Conservation (phyloP, 306 rosid species). For the Vigna hirtella region DNA sequence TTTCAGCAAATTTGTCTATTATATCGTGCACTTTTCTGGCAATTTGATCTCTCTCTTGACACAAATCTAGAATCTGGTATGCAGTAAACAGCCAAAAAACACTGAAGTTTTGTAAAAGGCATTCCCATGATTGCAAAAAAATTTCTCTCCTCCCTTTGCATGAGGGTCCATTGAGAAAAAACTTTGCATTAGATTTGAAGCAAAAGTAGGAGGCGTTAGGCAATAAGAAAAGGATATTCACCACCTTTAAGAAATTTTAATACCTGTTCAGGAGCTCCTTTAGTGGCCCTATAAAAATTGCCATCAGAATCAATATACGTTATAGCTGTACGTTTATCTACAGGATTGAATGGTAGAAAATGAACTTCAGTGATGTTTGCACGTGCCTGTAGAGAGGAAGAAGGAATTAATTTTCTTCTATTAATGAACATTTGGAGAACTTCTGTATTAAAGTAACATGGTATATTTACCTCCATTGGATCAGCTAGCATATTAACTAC, state of each 20-base stretch:
- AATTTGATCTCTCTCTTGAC: constrained; percentile 71
- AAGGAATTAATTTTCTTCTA: constrained; percentile 25
- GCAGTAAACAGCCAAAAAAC: constrained; percentile 29
- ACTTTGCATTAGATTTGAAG: constrained; percentile 29
- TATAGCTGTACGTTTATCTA: constrained; percentile 90
- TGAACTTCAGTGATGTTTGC: constrained; percentile 79
- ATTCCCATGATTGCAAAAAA: not conserved
- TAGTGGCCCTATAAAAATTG: constrained; percentile 77
- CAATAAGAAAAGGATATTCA: constrained; percentile 11
- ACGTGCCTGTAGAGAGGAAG: constrained; percentile 65
- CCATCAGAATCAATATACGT: constrained; percentile 76
- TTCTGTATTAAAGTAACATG: not conserved
- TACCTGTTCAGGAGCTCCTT: constrained; percentile 98
- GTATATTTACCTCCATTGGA: constrained; percentile 73
- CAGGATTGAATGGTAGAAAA: constrained; percentile 91
- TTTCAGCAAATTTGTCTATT: constrained; percentile 89
- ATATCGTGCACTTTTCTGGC: constrained; percentile 70
- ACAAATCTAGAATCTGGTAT: constrained; percentile 72
- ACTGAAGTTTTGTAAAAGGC: constrained; percentile 41
- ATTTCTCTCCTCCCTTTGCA: not conserved
- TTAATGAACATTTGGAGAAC: constrained; percentile 24
- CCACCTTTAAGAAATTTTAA: constrained; percentile 20
- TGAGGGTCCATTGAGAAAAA: constrained; percentile 30
- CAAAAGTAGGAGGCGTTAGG: constrained; percentile 20
- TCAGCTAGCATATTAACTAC: constrained; percentile 82